Percentiles rank a stretch among this genome's conserved stretches.
These are phyloP conservation scores for Solanum hybrid DNA, from an alignment of 305 asterid species.

Conservation along the genomic window DNA sequence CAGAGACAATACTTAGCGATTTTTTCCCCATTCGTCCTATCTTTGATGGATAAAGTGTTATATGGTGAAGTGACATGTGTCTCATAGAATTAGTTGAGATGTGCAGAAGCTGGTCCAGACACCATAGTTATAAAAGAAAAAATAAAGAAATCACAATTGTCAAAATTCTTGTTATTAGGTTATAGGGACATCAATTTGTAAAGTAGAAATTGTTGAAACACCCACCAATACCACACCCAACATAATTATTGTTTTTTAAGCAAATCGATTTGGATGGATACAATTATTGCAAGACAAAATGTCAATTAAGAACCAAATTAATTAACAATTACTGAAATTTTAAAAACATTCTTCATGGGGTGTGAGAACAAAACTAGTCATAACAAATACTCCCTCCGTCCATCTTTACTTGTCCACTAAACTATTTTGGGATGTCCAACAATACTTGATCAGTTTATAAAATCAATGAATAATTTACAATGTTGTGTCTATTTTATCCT, in stretches of 20 bases:
- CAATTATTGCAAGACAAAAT: neutral
- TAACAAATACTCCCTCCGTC: rapidly evolving
- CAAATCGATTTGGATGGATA: neutral
- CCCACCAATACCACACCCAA: neutral
- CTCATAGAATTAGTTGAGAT: neutral
- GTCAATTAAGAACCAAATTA: neutral
- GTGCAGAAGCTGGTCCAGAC: rapidly evolving
- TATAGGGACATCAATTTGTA: neutral
- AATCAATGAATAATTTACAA: neutral
- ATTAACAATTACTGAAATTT: neutral
- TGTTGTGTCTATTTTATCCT: neutral
- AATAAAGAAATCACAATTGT: neutral
- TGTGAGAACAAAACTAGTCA: neutral
- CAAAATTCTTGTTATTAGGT: neutral
- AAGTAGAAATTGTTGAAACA: neutral
- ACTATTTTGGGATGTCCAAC: no score
- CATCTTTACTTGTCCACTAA: neutral
- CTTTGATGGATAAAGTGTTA: neutral
- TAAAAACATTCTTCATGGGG: neutral
- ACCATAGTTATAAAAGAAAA: neutral
- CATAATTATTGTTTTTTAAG: neutral
- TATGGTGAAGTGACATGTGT: neutral
- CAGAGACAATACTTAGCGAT: neutral
- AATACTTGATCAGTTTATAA: no score
- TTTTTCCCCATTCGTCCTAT: neutral